Evolutionary conservation across 1,139 yeast genomes (phyloP).

Genomic region (Saccharomyces hybrid): DNA sequence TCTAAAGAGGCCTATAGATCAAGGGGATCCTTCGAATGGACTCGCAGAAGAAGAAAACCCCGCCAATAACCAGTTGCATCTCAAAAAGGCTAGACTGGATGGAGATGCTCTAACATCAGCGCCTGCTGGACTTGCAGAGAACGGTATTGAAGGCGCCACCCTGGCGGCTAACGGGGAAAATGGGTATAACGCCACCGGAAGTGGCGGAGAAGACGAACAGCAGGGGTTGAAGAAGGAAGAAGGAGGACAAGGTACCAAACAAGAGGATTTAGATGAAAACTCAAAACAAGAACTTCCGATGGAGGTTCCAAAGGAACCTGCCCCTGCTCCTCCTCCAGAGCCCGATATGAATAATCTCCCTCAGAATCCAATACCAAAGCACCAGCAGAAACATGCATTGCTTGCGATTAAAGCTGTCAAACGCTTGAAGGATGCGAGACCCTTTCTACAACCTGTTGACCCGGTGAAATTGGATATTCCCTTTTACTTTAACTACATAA

Average conservation of each 20-base stretch:
- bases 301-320: constrained; percentile 36
- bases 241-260: neutral
- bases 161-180: constrained; percentile 7
- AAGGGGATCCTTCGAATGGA: neutral
- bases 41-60: neutral
- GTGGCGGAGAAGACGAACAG: neutral
- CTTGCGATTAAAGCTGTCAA: constrained; percentile 74
- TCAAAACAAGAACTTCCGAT: neutral
- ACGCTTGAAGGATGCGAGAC: constrained; percentile 85
- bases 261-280: neutral
- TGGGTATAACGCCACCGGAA: neutral
- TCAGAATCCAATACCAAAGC: constrained; percentile 68
- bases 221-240: neutral
- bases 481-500: constrained; percentile 73
- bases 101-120: neutral
- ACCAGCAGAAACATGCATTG: constrained; percentile 58
- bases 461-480: constrained; percentile 84
- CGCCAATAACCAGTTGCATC: neutral
- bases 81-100: neutral
- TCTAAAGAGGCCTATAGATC: constrained; percentile 1
- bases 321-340: constrained; percentile 64
- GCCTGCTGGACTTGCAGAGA: neutral
- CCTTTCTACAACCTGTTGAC: constrained; percentile 87
- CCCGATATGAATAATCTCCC: constrained; percentile 69
- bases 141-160: constrained; percentile 6